These are phyloP conservation scores for Fusarium proliferatum DNA, from an alignment of 2,329 filamentous ascomycete genomes.

Conservation along the genomic window DNA sequence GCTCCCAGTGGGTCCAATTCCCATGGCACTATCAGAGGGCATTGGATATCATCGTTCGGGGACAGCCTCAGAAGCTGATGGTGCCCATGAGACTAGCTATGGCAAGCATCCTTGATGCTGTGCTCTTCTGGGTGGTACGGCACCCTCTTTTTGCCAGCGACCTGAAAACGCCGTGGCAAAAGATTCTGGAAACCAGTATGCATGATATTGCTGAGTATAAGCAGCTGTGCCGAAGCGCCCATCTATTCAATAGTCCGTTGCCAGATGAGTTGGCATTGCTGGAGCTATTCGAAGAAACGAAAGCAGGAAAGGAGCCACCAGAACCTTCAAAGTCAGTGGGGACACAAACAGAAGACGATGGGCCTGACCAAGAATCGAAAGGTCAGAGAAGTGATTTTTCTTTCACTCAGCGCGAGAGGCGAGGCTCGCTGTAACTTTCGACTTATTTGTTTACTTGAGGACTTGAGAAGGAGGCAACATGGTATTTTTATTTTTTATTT, in stretches of 20 bases:
- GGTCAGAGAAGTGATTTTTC: neutral
- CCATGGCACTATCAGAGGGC: conserved; percentile 45
- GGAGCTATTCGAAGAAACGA: conserved; percentile 34
- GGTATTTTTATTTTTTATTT: neutral
- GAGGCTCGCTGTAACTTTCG: conserved; percentile 31
- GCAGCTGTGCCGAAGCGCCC: conserved; percentile 20
- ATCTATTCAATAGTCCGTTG: conserved; percentile 23
- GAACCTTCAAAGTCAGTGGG: neutral
- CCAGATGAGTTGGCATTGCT: conserved; percentile 33
- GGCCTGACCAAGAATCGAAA: neutral
- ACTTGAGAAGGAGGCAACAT: neutral
- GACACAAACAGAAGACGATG: neutral
- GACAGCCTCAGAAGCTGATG: conserved; percentile 42
- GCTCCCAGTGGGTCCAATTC: conserved; percentile 36
- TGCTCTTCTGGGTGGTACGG: conserved; percentile 44
- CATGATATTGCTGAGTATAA: conserved; percentile 45
- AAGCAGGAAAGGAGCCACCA: neutral
- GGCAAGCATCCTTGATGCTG: conserved; percentile 46
- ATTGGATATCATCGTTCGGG: conserved; percentile 45
- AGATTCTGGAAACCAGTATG: conserved; percentile 40
- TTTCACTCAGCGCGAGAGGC: conserved; percentile 20
- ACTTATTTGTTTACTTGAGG: neutral
- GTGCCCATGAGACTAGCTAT: conserved; percentile 48
- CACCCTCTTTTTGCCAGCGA: conserved; percentile 40
- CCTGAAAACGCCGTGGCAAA: conserved; percentile 43